Base-by-base conservation (phyloP, 768 basidiomycete genomes). In the Naganishia randhawae region DNA sequence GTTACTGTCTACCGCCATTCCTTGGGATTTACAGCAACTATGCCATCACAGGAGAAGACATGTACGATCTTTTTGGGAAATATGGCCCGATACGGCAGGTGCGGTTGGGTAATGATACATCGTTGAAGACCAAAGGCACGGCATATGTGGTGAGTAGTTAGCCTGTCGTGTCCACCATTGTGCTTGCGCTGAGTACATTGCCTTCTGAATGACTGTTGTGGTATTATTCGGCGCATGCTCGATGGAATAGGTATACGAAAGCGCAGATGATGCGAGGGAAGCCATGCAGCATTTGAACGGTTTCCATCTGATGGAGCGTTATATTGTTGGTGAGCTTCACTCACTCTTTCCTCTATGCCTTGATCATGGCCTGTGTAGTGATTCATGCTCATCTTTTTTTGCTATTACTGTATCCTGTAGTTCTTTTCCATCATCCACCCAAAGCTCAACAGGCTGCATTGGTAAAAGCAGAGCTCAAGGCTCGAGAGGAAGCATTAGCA, bases 71-170 rank as follows among this genome's bases (percentile, higher is more conserved):
- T 71, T 98, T 99, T 74, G 95, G 93, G 65, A 90, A 92, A 71
- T 99, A 98, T 82, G 95, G 95, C 53, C 90, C 90, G 74, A 90
- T 99, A 73, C 88, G 95, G 57, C 95, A 99, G 81, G 88, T 99
- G 71, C 86, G 95, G 71, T 87, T 96, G 71, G 95, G 95, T 54
- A 94, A 87, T 71, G 76, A 78, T 57, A 63, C 69, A 50, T 90
- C 92, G 76, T 83, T 86, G 67, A 97, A 96, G 82, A 89, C 92
- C 25, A 91, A 89, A 77, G 95, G 95, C 32, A 97, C 95, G 10
- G 95, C 95, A 0, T 99, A 95, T 76, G 91, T 98, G 3, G 94
- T 95, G 16, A 93, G 91, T 77, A 90, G 27, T 22, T 50, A 39
- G 14, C 16, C 17, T 22, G 0, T 6, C 10, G 29, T 25, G 8